Base-by-base conservation (phyloP, 139 green algal genomes). In the Trebouxia sp. region DNA sequence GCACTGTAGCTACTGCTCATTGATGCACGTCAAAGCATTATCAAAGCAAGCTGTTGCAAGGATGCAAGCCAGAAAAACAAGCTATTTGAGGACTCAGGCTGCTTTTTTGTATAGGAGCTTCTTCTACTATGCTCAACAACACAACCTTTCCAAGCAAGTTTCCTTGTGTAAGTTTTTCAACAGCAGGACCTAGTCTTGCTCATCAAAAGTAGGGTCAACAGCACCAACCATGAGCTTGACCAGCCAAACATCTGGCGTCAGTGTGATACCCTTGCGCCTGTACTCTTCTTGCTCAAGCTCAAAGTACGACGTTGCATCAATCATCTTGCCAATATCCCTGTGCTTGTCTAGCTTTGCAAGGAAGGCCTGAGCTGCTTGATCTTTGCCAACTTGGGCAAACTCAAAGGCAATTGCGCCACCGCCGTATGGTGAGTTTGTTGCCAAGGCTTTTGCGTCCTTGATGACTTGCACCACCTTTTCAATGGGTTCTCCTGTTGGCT, bases 341-440 rank as follows among this genome's bases (percentile, higher is more conserved):
- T 84, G 70, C 30, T 72, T 84, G 70, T 84, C 80, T n/a, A 84
- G 43, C 7, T 8, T 32, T 47, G 66, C 70, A 32, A 84, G 70
- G 55, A 84, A 84, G 0, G 41, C 42, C 70, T 80, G 70, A 22
- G 80, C 80, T 28, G 47, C 55, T n/a, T 42, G 42, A 45, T 84
- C 80, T 56, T 84, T 84, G 53, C 80, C 80, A 6, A 84, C 80
- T 58, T 83, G 79, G 15, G 79, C 79, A 79, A 83, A 83, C 51
- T 83, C 48, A 50, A 83, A 83, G 35, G 79, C 79, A 30, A 83
- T 58, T 1, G 79, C 66, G 0, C 67, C 67, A 10, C 67, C 17
- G 1, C 79, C 79, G 41, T 79, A 83, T 9, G 58, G 67, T 22
- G 79, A 78, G 7, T 75, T 51, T 9, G 38, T 30, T 22, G n/a